phyloP scores from a whole-genome alignment of 2,329 filamentous ascomycete species.

The Sporothrix dimorphospora region DNA sequence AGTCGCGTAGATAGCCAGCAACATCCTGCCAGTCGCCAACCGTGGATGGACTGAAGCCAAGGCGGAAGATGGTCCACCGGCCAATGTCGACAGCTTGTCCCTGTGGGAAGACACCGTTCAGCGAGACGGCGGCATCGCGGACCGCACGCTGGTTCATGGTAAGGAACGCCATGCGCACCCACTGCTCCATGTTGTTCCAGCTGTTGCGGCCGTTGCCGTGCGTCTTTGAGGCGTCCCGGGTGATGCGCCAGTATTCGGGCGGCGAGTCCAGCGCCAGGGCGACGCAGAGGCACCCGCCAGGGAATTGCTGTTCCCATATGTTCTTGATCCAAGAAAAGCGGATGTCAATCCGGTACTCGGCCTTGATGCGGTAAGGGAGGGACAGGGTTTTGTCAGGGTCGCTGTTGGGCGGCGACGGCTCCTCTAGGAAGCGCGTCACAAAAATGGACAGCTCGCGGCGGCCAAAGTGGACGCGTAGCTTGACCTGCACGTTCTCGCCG shows the following conservation, averaged over 20 bases:
- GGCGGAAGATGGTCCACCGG: conserved; percentile 59
- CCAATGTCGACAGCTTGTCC: conserved; percentile 55
- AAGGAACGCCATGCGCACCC: conserved; percentile 55
- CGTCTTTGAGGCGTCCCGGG: conserved; percentile 40
- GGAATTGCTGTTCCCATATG: conserved; percentile 45
- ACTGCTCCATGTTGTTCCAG: conserved; percentile 51
- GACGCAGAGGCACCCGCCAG: conserved; percentile 44
- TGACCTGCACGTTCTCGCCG: conserved; percentile 34
- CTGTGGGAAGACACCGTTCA: conserved; percentile 40
- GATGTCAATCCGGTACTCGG: conserved; percentile 49
- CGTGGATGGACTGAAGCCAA: conserved; percentile 44
- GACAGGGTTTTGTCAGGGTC: background rate
- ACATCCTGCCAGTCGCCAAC: conserved; percentile 46
- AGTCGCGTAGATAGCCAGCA: conserved; percentile 64
- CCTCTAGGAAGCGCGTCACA: conserved; percentile 27
- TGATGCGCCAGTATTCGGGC: conserved; percentile 52
- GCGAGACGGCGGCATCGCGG: conserved; percentile 44
- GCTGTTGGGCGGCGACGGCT: background rate
- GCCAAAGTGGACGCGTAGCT: conserved; percentile 27
- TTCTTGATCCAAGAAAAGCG: conserved; percentile 52
- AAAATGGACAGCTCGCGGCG: conserved; percentile 26
- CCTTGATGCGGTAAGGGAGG: background rate
- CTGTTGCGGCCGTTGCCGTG: conserved; percentile 39
- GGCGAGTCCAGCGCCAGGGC: conserved; percentile 55
- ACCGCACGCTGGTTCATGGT: conserved; percentile 42